phyloP scores from a whole-genome alignment of 2,329 filamentous ascomycete species.

The Nemania sp. region DNA sequence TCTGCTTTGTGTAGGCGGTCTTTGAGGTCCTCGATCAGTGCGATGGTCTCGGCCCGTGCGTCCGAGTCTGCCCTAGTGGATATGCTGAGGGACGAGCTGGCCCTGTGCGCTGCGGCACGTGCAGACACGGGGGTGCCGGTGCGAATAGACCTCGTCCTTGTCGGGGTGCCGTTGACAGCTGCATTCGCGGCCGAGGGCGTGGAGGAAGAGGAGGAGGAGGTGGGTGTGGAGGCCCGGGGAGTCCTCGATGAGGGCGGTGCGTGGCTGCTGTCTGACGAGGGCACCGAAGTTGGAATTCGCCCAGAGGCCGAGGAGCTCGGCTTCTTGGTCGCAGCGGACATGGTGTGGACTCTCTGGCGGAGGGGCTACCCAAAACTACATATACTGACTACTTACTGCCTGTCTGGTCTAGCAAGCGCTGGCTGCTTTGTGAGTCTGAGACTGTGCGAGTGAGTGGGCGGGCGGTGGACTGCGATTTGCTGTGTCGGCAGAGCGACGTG shows the following conservation, averaged over 20 bases:
- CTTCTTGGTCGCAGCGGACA: slow-evolving; percentile 67
- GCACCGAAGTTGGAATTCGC: slow-evolving; percentile 58
- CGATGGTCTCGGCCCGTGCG: slow-evolving; percentile 81
- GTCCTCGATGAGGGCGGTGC: slow-evolving; percentile 56
- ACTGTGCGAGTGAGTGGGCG: slow-evolving; percentile 25
- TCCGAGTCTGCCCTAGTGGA: slow-evolving; percentile 73
- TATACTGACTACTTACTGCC: no score
- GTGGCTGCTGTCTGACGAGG: slow-evolving; percentile 55
- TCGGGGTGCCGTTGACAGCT: slow-evolving; percentile 54
- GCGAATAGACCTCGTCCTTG: slow-evolving; percentile 74
- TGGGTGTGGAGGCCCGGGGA: slow-evolving; percentile 63
- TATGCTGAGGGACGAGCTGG: slow-evolving; percentile 60
- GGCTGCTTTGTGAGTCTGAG: no score
- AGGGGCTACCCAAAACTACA: slow-evolving; percentile 32
- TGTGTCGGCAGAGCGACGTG: slow-evolving; percentile 36
- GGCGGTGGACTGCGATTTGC: slow-evolving; percentile 32
- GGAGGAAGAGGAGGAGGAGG: slow-evolving; percentile 59
- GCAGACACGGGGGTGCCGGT: slow-evolving; percentile 76
- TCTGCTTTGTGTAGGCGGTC: slow-evolving; percentile 86
- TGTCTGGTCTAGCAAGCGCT: slow-evolving; percentile 29
- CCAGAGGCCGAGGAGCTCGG: slow-evolving; percentile 62
- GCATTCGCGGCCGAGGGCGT: slow-evolving; percentile 52
- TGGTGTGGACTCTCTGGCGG: slow-evolving; percentile 48
- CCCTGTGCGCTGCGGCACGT: slow-evolving; percentile 75
- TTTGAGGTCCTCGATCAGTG: slow-evolving; percentile 85